phyloP scores from a whole-genome alignment of 1,139 yeast genomes.

The Lodderomyces parapsilosis region DNA sequence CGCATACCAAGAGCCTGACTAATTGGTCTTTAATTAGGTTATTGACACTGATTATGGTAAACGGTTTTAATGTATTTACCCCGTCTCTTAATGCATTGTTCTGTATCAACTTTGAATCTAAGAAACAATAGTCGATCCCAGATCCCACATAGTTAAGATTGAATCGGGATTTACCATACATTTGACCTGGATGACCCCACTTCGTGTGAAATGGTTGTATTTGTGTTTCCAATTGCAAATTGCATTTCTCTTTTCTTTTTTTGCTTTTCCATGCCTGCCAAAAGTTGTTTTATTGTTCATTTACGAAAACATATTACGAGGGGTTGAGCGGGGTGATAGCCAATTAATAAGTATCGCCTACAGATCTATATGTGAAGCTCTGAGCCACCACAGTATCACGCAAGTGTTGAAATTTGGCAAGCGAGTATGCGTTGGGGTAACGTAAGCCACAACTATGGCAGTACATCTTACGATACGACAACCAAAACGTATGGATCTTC shows the following conservation, averaged over 20 bases:
- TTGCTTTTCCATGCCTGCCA: neutral
- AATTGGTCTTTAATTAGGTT: neutral
- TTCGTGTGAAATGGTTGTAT: neutral
- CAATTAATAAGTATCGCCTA: neutral
- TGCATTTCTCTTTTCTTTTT: neutral
- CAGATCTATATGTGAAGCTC: neutral
- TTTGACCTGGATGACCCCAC: neutral
- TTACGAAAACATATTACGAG: neutral
- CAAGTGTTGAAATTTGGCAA: neutral
- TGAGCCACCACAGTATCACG: neutral
- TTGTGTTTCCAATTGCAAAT: neutral
- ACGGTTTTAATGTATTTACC: neutral
- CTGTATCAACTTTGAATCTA: neutral
- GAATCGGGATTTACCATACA: neutral
- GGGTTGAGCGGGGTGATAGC: neutral
- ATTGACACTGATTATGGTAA: neutral
- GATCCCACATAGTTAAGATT: neutral
- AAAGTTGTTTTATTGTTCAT: conserved; percentile 1
- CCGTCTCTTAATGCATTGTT: neutral
- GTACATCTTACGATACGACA: neutral
- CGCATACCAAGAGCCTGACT: neutral
- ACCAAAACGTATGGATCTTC: neutral
- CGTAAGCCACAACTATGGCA: neutral
- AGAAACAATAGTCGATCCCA: neutral
- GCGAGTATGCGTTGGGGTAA: no score